Base-by-base conservation (phyloP, 139 green algal genomes). In the Nannochloris sp. region DNA sequence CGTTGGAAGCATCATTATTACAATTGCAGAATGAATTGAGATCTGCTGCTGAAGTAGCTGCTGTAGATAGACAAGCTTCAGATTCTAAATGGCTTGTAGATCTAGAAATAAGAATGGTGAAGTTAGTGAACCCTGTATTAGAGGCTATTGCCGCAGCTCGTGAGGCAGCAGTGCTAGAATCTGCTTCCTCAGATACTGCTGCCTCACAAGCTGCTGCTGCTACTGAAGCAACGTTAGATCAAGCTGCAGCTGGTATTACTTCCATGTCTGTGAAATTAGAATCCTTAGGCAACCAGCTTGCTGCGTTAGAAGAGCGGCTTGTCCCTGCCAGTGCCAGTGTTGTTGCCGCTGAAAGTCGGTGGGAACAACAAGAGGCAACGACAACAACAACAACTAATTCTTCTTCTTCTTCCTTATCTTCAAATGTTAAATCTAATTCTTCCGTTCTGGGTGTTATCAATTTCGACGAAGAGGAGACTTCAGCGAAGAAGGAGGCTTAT, bases 401-500 rank as follows among this genome's bases (percentile, higher is more conserved):
- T n/a, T n/a, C n/a, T n/a, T n/a, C n/a, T n/a, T n/a, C n/a, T n/a
- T n/a, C n/a, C n/a, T n/a, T n/a, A n/a, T n/a, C n/a, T n/a, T n/a
- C 42, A 19, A 19, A 19, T 19, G 19, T 19, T 51, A 19, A 51
- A 19, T 19, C 42, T 19, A 19, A 51, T 51, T 19, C 42, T 19
- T 19, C 42, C 42, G 42, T 51, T 19, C 42, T 27, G 42, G 42
- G 19, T 51, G 42, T 19, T 19, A 19, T 19, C 19, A 19, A 19
- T 27, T 19, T 51, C 19, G 42, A 51, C 19, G 42, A 51, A 60
- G 55, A 2, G n/a, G 60, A 3, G 2, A 31, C 27, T 6, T 54
- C 61, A 10, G 9, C 42, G 15, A 38, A 32, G 36, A 62, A 66
- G 7, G 62, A 45, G 2, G 69, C 62, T 2, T 76, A 62, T 47